Evolutionary conservation across 176 grass and related monocot genomes (phyloP).

Genomic region (Chrysopogon serrulatus): DNA sequence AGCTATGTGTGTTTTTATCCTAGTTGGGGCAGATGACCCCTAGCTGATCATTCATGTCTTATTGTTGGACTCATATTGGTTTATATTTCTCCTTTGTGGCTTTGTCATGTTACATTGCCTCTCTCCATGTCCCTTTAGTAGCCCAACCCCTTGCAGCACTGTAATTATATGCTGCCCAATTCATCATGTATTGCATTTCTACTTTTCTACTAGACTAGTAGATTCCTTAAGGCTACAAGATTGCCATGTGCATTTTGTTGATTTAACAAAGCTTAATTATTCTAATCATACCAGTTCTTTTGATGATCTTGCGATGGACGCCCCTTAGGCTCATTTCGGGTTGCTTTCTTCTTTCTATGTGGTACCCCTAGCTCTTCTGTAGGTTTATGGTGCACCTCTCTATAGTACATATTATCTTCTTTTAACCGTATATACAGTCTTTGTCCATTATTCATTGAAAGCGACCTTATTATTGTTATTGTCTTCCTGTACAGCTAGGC

Average conservation of each 20-base stretch:
- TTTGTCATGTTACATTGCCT: background rate
- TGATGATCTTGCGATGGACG: background rate
- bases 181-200: background rate
- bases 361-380: background rate
- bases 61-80: background rate
- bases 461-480: constrained; percentile 18
- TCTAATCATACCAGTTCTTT: background rate
- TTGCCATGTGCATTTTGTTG: background rate
- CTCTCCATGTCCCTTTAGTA: background rate
- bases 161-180: background rate
- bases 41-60: background rate
- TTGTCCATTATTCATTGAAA: constrained; percentile 19
- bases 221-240: background rate
- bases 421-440: background rate
- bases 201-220: background rate
- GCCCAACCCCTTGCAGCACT: background rate
- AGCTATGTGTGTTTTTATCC: background rate
- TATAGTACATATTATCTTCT: background rate
- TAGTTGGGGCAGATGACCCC: background rate
- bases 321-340: background rate
- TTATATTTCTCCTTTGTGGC: background rate
- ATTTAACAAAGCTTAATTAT: background rate
- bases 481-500: background rate
- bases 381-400: background rate
- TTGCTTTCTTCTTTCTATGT: constrained; percentile 16